phyloP scores from a whole-genome alignment of 805 yeast genomes.

The Starmerella vaccinii region DNA sequence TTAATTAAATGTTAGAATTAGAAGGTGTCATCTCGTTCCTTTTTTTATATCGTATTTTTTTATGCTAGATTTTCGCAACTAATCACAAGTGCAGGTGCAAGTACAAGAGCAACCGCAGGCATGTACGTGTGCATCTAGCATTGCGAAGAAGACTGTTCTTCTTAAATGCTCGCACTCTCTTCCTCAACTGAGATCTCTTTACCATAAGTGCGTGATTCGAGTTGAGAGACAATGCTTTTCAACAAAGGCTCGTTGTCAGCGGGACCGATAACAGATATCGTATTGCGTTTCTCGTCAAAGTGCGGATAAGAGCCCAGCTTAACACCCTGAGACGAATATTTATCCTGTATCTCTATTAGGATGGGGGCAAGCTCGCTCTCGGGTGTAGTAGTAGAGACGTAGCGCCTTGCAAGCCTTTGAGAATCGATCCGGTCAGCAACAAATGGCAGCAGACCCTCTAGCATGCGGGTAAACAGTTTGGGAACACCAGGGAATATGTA shows the following conservation, averaged over 20 bases:
- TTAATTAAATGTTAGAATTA: background rate
- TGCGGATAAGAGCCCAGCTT: constrained; percentile 86
- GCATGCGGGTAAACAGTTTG: constrained; percentile 49
- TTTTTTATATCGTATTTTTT: background rate
- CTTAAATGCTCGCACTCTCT: constrained; percentile 34
- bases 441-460: constrained; percentile 38
- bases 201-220: constrained; percentile 44
- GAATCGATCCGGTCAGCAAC: constrained; percentile 34
- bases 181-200: constrained; percentile 46
- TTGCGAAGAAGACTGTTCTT: too few species aligned
- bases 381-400: constrained; percentile 47
- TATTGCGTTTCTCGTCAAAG: constrained; percentile 48
- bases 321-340: constrained; percentile 35
- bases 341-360: constrained; percentile 43
- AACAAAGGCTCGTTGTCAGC: constrained; percentile 32
- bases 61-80: too few species aligned
- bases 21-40: background rate
- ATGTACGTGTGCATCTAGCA: too few species aligned
- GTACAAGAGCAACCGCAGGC: too few species aligned
- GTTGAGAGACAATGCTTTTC: constrained; percentile 38
- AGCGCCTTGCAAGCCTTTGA: constrained; percentile 34
- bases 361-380: constrained; percentile 66
- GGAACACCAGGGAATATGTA: constrained; percentile 81
- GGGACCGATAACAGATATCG: constrained; percentile 66
- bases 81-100: too few species aligned